Evolutionary conservation across 345 rosid genomes (phyloP), one percentile per base, ranked within the genome.

Genomic region (Lumnitzera racemosa): DNA sequence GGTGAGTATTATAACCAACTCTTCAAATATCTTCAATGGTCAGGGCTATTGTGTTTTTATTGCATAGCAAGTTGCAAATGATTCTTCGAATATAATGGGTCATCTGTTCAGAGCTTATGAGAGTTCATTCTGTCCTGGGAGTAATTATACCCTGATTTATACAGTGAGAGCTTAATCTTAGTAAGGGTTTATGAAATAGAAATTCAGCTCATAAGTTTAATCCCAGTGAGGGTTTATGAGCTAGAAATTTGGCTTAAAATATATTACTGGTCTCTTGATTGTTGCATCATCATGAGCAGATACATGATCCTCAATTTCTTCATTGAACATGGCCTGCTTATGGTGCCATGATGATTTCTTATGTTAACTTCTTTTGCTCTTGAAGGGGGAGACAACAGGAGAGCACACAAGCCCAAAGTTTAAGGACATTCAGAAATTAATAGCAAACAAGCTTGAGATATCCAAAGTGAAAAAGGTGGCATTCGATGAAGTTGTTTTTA

Each of bases 401-500:
- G 84, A 80, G 54, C 61, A 70, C 59, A 74, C 65, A 64, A 80
- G 75, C 67, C 77, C 74, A 4, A 82, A 79, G 63, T 90, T 85
- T 55, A 82, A 81, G 75, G 89, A 88, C 77, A 80, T 90, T 36
- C 97, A 90, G 76, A 83, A 71, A 55, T 70, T 81, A 63, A 83
- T 86, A 14, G 86, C 89, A 56, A 76, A 71, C 75, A 82, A 88
- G 76, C 71, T 88, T 58, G 89, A 83, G 69, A 75, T 72, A 16
- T 69, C 87, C 20, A 72, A 67, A 63, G 69, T 54, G 57, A 80
- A 55, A 56, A 83, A 72, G 60, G 94, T 79, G 53, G 70, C 67
- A 46, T 68, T 50, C 36, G 67, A 58, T 66, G 84, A 62, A 15
- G 60, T 79, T 57, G 47, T 59, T 59, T 58, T 70, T 57, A 70